These are phyloP conservation scores for Colletotrichum noveboracense DNA, from an alignment of 2,329 filamentous ascomycete genomes.

Conservation along the genomic window DNA sequence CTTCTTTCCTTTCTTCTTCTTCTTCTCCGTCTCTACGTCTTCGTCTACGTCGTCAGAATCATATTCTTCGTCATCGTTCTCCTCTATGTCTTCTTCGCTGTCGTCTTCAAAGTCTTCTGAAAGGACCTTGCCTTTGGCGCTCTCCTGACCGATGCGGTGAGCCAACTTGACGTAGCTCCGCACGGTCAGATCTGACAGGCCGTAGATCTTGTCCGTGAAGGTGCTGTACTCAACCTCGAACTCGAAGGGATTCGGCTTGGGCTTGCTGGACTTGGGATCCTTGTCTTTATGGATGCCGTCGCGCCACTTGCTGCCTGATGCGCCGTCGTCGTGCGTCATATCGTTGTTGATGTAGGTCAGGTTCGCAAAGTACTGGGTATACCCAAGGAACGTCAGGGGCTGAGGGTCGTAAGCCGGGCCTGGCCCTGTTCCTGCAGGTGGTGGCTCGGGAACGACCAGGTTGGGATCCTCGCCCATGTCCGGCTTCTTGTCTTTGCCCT, in stretches of 20 bases:
- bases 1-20: conserved; percentile 46
- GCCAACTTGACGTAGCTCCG: conserved; percentile 81
- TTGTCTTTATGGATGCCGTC: conserved; percentile 68
- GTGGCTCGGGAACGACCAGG: conserved; percentile 71
- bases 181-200: conserved; percentile 83
- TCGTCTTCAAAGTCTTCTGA: conserved; percentile 32
- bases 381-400: conserved; percentile 77
- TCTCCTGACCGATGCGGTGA: conserved; percentile 70
- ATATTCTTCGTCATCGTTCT: conserved; percentile 28
- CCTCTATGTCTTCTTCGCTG: conserved; percentile 26
- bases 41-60: conserved; percentile 28
- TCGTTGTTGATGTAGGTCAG: conserved; percentile 88
- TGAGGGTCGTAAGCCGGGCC: conserved; percentile 93
- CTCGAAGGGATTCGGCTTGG: conserved; percentile 67
- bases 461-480: conserved; percentile 63
- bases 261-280: conserved; percentile 56
- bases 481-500: conserved; percentile 44
- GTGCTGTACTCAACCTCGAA: conserved; percentile 91
- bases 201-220: conserved; percentile 75
- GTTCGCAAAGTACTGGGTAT: conserved; percentile 93
- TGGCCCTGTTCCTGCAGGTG: conserved; percentile 74
- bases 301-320: conserved; percentile 58
- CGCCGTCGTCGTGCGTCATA: conserved; percentile 40
- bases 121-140: conserved; percentile 22
- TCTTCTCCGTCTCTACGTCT: conserved; percentile 45